Evolutionary conservation across 768 basidiomycete species (phyloP), one percentile per base, ranked within the genome.

Genomic region (Cyathus striatus): DNA sequence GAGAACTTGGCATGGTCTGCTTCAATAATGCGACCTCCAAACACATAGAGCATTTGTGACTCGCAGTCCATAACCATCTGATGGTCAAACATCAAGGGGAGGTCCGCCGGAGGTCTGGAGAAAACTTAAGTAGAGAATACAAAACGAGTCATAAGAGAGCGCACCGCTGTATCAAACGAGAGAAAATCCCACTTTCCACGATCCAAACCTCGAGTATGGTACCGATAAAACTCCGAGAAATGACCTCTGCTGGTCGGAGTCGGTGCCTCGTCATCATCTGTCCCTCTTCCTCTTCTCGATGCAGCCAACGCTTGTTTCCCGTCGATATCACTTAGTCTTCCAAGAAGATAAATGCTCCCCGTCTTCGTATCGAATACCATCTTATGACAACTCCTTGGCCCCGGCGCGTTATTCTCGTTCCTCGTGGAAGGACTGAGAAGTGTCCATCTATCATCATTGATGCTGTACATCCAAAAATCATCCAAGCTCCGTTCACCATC

Each of bases 51-150:
- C 3, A 81, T 75, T 56, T 88, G 86, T 0, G 74, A 62, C 3
- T 83, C 81, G 30, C 72, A 72, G 51, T 90, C 88, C 53, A 90
- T 77, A 23, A 68, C 81, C 79, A 90, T 85, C 60, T 88, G 86
- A 51, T 90, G 88, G 55, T 90, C 89, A 49, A 81, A 86, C 30
- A 90, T 66, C 24, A 88, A 63, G n/a, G 1, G 82, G 80, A 1
- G 88, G 88, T 1, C 86, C 87, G 2, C 79, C 82, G 3, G 73
- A 70, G 0, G 68, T 58, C 87, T 87, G 47, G 12, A 38, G 38
- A 23, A 36, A 27, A 13, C 43, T 37, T 26, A 26, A 23, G 42
- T 42, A 6, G 16, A 17, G 7, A 37, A 24, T 23, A 21, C 27
- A 22, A 9, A 21, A 37, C 17, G 10, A 16, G 13, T 24, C 34